Conservation (phyloP, 148 eudicot species). For the Tetragonia tetragonoides region DNA sequence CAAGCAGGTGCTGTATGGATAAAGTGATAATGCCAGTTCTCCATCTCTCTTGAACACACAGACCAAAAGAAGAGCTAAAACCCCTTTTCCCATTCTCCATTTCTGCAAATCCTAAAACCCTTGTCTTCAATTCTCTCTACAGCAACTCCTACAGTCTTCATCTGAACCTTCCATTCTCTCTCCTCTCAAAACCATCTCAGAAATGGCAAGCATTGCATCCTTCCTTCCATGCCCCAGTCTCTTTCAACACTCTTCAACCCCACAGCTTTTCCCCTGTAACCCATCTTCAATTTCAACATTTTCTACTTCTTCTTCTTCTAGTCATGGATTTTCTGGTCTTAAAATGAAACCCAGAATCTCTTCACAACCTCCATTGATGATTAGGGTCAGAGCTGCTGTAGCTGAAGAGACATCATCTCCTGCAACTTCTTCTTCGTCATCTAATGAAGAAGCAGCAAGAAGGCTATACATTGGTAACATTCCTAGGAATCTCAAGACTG, state of each 20-base stretch:
- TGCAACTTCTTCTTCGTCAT: conserved; percentile 9
- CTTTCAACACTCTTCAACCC: background rate
- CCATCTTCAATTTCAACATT: background rate
- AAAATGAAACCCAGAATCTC: background rate
- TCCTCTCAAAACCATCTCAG: background rate
- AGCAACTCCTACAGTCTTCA: background rate
- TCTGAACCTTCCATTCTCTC: background rate
- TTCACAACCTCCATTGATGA: background rate
- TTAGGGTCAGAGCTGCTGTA: conserved; percentile 22
- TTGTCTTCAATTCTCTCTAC: background rate
- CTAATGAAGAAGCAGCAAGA: conserved; percentile 33
- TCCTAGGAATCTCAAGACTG: conserved; percentile 54
- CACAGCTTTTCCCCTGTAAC: background rate
- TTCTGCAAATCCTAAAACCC: background rate
- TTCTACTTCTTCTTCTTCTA: background rate
- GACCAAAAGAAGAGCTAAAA: background rate
- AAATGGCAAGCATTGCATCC: background rate
- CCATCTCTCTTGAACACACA: background rate
- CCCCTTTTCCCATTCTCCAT: no score
- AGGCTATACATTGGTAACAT: conserved; percentile 61
- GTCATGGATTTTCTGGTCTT: background rate
- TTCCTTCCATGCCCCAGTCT: background rate
- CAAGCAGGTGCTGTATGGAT: conserved; percentile 25
- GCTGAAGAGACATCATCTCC: conserved; percentile 21
- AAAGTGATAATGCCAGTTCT: conserved; percentile 14